Evolutionary conservation across 2,329 filamentous ascomycete species (phyloP).

Genomic region (Raffaelea ambrosiae): DNA sequence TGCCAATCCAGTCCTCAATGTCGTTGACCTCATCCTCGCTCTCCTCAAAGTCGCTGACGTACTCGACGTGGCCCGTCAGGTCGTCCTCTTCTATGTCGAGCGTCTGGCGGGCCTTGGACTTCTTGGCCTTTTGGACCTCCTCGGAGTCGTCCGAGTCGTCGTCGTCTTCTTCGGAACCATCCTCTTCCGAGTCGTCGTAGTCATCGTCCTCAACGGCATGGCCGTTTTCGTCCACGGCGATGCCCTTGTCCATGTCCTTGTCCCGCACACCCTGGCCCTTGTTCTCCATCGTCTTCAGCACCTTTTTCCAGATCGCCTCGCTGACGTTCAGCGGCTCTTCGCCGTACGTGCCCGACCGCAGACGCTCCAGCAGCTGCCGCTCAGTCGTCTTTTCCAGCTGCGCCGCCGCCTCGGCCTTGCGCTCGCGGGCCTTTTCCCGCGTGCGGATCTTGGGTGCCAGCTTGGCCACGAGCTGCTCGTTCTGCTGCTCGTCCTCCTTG

Average conservation of each 20-base stretch:
- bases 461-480: constrained; percentile 80
- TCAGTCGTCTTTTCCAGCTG: constrained; percentile 96
- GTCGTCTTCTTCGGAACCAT: constrained; percentile 60
- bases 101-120: constrained; percentile 32
- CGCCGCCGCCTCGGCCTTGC: constrained; percentile 68
- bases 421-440: constrained; percentile 62
- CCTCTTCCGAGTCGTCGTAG: constrained; percentile 53
- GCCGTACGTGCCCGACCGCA: constrained; percentile 89
- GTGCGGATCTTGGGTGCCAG: constrained; percentile 82
- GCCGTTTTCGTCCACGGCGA: constrained; percentile 67
- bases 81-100: constrained; percentile 61
- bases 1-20: constrained; percentile 89
- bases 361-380: constrained; percentile 81
- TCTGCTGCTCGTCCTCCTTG: constrained; percentile 80
- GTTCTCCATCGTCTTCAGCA: constrained; percentile 81
- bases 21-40: constrained; percentile 71
- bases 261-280: constrained; percentile 76
- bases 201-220: constrained; percentile 59
- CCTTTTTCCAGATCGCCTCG: constrained; percentile 94
- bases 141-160: too few relatives aligned
- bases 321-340: constrained; percentile 93
- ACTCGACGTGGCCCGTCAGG: constrained; percentile 74
- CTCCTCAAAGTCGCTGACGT: constrained; percentile 84
- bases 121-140: constrained; percentile 74
- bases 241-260: constrained; percentile 80